These are phyloP conservation scores for Pseudogymnoascus sp. DNA, from an alignment of 2,329 filamentous ascomycete species.

Conservation along the genomic window DNA sequence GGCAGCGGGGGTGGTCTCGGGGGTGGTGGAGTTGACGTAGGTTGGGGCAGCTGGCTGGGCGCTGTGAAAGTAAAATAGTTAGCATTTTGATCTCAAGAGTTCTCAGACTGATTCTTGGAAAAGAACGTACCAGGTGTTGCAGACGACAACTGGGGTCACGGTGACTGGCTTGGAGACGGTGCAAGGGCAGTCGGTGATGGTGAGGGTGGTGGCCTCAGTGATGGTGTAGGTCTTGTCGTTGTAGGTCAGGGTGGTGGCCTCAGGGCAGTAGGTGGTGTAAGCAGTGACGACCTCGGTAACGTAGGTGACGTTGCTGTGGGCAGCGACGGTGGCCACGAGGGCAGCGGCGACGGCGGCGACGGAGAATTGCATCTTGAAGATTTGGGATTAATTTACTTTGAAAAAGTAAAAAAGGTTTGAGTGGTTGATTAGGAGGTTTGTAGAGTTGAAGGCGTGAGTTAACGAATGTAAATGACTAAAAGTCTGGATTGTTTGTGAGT, in stretches of 20 bases:
- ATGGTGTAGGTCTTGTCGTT: constrained; percentile 42
- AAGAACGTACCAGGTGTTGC: constrained; percentile 43
- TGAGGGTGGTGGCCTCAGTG: constrained; percentile 54
- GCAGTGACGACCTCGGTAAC: constrained; percentile 37
- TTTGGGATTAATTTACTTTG: constrained; percentile 9
- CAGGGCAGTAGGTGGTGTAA: constrained; percentile 45
- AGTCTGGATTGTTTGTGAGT: not conserved
- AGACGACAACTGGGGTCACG: constrained; percentile 43
- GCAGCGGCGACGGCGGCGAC: constrained; percentile 19
- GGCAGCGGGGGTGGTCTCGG: constrained; percentile 23
- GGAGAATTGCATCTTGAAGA: constrained; percentile 22
- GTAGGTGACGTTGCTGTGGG: constrained; percentile 17
- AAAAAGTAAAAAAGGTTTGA: constrained; percentile 1
- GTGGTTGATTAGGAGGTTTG: not conserved
- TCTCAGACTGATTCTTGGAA: not conserved
- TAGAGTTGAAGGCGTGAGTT: not conserved
- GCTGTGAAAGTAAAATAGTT: constrained; percentile 13
- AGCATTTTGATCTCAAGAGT: not conserved
- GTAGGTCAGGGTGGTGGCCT: constrained; percentile 39
- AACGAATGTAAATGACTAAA: constrained; percentile 14
- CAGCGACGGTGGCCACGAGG: constrained; percentile 17
- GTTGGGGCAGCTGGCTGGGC: constrained; percentile 14
- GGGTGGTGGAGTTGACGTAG: constrained; percentile 19
- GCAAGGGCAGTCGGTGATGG: constrained; percentile 66
- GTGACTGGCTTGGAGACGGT: constrained; percentile 53